Conservation (phyloP, 2,329 filamentous ascomycete genomes). For the Magnaporthiopsis rhizophila region DNA sequence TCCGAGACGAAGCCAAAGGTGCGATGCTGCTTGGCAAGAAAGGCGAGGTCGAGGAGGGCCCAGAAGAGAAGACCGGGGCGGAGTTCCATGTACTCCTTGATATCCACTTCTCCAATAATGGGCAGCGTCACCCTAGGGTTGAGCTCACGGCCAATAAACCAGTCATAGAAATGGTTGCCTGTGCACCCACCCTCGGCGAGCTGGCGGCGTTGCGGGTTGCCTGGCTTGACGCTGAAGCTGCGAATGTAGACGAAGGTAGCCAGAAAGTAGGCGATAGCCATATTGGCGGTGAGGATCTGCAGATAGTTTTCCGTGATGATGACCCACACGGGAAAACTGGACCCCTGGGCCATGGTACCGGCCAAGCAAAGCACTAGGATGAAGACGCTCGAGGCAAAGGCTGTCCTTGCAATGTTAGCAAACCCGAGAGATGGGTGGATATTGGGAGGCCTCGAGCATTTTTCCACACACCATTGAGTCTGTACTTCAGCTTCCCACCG, state of each 20-base stretch:
- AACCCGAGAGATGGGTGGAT: neutral
- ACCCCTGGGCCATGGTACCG: conserved; percentile 69
- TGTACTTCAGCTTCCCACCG: conserved; percentile 72
- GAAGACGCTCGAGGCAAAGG: conserved; percentile 66
- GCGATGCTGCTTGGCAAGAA: conserved; percentile 81
- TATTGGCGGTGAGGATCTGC: conserved; percentile 75
- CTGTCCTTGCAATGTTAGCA: conserved; percentile 30
- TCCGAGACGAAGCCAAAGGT: conserved; percentile 75
- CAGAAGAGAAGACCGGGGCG: conserved; percentile 88
- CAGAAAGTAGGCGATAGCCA: conserved; percentile 58
- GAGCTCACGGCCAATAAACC: conserved; percentile 92
- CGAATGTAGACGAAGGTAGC: conserved; percentile 62
- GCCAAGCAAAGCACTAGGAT: conserved; percentile 64
- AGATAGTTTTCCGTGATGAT: conserved; percentile 90
- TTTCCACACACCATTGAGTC: conserved; percentile 49
- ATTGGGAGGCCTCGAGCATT: neutral
- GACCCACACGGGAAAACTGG: conserved; percentile 81
- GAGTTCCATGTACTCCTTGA: conserved; percentile 85
- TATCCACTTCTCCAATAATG: conserved; percentile 75
- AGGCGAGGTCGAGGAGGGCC: conserved; percentile 76
- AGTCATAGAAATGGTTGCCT: conserved; percentile 87
- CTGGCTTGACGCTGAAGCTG: conserved; percentile 53
- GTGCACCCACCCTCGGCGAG: conserved; percentile 74
- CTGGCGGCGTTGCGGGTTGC: conserved; percentile 53
- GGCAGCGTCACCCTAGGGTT: conserved; percentile 80